Percentiles rank a stretch among this genome's conserved stretches.
Conservation (phyloP, 2,329 filamentous ascomycete species). For the Orbilia javanica region DNA sequence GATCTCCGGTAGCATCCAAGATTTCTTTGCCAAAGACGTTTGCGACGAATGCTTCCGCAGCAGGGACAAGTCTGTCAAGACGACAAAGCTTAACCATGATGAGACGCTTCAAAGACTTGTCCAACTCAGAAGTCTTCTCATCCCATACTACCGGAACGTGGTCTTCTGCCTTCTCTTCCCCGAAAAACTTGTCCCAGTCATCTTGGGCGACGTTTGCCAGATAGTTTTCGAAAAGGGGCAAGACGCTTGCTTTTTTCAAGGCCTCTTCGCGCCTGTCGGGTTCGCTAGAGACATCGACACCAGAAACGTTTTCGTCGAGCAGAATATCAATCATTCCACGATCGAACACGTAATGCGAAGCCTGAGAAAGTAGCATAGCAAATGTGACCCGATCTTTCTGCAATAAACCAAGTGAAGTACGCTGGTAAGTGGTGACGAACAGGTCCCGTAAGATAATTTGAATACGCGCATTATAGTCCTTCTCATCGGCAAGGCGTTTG, state of each 20-base stretch:
- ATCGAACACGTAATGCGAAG: slow-evolving; percentile 96
- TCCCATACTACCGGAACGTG: slow-evolving; percentile 83
- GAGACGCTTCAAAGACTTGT: slow-evolving; percentile 84
- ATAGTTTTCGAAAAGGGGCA: slow-evolving; percentile 79
- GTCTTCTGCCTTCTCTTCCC: slow-evolving; percentile 87
- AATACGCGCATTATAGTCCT: slow-evolving; percentile 81
- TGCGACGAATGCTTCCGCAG: slow-evolving; percentile 88
- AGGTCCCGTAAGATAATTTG: slow-evolving; percentile 92
- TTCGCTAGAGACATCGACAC: slow-evolving; percentile 81
- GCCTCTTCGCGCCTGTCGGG: slow-evolving; percentile 75
- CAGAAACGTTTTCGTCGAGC: slow-evolving; percentile 80
- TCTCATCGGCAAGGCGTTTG: slow-evolving; percentile 77
- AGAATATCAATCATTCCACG: slow-evolving; percentile 87
- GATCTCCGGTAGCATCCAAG: slow-evolving; percentile 85
- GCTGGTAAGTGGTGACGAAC: slow-evolving; percentile 92
- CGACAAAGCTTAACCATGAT: slow-evolving; percentile 94
- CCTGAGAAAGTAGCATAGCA: slow-evolving; percentile 93
- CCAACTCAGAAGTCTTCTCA: slow-evolving; percentile 69
- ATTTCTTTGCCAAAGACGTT: slow-evolving; percentile 86
- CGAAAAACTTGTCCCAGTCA: slow-evolving; percentile 85
- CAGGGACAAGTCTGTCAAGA: slow-evolving; percentile 92
- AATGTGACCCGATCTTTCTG: slow-evolving; percentile 95
- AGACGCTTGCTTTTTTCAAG: slow-evolving; percentile 76
- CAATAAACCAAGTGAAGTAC: slow-evolving; percentile 90
- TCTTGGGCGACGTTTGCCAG: slow-evolving; percentile 73